Conservation (phyloP, 352 stramenopile species). For the Phytophthora pisi region DNA sequence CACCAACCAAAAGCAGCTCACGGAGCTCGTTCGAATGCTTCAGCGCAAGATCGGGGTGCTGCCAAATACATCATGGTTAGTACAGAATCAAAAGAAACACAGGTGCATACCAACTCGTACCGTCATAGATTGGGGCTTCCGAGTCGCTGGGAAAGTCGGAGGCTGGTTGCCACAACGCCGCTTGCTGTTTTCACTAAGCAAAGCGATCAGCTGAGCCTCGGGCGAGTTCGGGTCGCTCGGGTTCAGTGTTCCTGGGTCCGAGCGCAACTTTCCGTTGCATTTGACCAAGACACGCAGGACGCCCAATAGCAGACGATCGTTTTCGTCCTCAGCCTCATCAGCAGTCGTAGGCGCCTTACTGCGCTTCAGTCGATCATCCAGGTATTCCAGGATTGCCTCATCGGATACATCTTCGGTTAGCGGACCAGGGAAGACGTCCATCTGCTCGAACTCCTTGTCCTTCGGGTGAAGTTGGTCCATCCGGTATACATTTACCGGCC, state of each 20-base stretch:
- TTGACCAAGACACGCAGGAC: conserved; percentile 79
- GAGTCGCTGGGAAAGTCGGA: conserved; percentile 51
- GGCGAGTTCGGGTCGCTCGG: conserved; percentile 64
- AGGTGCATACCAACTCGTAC: conserved; percentile 25
- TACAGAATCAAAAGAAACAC: background rate
- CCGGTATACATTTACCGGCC: conserved; percentile 76
- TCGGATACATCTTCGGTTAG: conserved; percentile 67
- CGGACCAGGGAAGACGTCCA: conserved; percentile 81
- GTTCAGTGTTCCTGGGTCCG: conserved; percentile 41
- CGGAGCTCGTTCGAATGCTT: conserved; percentile 66
- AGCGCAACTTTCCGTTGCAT: conserved; percentile 79
- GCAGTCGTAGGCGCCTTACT: conserved; percentile 21
- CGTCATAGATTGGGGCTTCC: conserved; percentile 42
- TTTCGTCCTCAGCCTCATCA: conserved; percentile 47
- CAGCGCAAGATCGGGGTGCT: conserved; percentile 60
- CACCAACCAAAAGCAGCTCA: conserved; percentile 74
- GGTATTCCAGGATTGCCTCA: conserved; percentile 68
- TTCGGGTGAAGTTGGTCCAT: conserved; percentile 85
- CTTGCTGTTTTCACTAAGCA: conserved; percentile 75
- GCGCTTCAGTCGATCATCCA: conserved; percentile 63
- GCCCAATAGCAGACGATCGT: conserved; percentile 72
- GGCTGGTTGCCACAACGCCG: conserved; percentile 59
- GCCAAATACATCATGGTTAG: conserved; percentile 9
- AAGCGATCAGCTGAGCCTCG: conserved; percentile 66
- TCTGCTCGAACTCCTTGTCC: conserved; percentile 66